These are phyloP conservation scores for Chytridium lagenaria DNA, from an alignment of 371 early-diverging fungal species.

Conservation along the genomic window DNA sequence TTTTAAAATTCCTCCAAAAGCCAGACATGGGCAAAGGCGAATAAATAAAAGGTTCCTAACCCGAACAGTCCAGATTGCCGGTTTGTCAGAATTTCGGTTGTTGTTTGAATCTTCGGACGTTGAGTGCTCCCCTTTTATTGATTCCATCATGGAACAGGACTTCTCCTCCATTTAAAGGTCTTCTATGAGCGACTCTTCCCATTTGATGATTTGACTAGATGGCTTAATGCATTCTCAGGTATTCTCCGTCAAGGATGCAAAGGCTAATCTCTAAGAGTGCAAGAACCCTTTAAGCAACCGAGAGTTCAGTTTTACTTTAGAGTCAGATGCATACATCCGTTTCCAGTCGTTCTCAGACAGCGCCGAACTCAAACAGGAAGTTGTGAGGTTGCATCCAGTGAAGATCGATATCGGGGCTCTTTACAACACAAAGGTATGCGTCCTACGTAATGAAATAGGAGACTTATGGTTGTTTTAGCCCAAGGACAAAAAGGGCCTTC, in stretches of 20 bases:
- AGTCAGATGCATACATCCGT: slow-evolving; percentile 81
- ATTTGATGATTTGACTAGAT: slow-evolving; percentile 73
- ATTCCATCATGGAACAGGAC: slow-evolving; percentile 2
- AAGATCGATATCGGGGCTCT: slow-evolving; percentile 99
- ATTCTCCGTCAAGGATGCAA: background rate
- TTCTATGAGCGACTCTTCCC: slow-evolving; percentile 91
- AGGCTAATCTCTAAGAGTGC: slow-evolving; percentile 31
- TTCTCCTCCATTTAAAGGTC: slow-evolving; percentile 29
- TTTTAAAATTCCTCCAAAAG: background rate
- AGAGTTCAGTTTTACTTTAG: slow-evolving; percentile 93
- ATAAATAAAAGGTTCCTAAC: too few relatives aligned
- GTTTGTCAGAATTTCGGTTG: too few relatives aligned
- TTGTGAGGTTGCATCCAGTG: slow-evolving; percentile 75
- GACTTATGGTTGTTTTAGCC: slow-evolving; percentile 59
- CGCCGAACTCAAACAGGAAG: slow-evolving; percentile 78
- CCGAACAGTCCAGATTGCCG: too few relatives aligned
- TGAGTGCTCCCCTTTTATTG: too few relatives aligned
- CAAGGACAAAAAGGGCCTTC: slow-evolving; percentile 76
- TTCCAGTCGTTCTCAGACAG: slow-evolving; percentile 81
- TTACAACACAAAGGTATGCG: slow-evolving; percentile 74
- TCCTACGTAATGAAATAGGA: background rate
- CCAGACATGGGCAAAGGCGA: too few relatives aligned
- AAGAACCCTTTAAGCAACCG: slow-evolving; percentile 76
- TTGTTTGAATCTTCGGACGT: too few relatives aligned
- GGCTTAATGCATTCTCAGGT: slow-evolving; percentile 53